phyloP scores from a whole-genome alignment of 108 stramenopile species.

The Stephanodiscus triporus region DNA sequence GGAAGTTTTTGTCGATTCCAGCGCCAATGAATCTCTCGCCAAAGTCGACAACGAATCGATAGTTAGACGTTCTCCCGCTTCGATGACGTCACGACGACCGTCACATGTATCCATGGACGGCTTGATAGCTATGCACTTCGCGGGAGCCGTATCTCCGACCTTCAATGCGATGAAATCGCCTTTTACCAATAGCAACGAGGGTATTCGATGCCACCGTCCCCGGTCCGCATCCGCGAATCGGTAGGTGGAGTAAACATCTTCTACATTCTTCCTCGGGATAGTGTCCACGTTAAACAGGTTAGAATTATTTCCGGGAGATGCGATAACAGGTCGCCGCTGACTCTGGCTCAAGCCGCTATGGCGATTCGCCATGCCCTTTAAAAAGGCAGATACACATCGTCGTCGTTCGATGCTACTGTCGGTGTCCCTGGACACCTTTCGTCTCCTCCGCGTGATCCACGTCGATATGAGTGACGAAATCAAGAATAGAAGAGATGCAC shows the following conservation, averaged over 20 bases:
- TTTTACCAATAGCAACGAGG: slow-evolving; percentile 67
- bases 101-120: background rate
- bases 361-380: slow-evolving; percentile 33
- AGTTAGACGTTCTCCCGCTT: slow-evolving; percentile 58
- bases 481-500: slow-evolving; percentile 31
- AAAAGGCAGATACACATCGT: slow-evolving; percentile 42
- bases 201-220: slow-evolving; percentile 67
- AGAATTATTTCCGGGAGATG: background rate
- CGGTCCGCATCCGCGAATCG: slow-evolving; percentile 35
- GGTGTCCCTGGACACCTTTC: slow-evolving; percentile 33
- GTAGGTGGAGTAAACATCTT: slow-evolving; percentile 79
- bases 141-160: slow-evolving; percentile 77
- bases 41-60: slow-evolving; percentile 35
- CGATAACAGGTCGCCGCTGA: background rate
- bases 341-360: background rate
- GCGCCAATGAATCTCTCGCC: slow-evolving; percentile 13
- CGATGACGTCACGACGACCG: slow-evolving; percentile 25
- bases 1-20: background rate
- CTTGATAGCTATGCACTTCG: slow-evolving; percentile 43
- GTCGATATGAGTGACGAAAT: slow-evolving; percentile 25
- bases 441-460: slow-evolving; percentile 26
- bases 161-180: slow-evolving; percentile 83
- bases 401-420: slow-evolving; percentile 44
- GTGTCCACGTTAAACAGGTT: slow-evolving; percentile 16
- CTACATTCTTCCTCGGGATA: slow-evolving; percentile 37